phyloP scores from a whole-genome alignment of 1,139 yeast genomes.

The Taiozyma sp. region DNA sequence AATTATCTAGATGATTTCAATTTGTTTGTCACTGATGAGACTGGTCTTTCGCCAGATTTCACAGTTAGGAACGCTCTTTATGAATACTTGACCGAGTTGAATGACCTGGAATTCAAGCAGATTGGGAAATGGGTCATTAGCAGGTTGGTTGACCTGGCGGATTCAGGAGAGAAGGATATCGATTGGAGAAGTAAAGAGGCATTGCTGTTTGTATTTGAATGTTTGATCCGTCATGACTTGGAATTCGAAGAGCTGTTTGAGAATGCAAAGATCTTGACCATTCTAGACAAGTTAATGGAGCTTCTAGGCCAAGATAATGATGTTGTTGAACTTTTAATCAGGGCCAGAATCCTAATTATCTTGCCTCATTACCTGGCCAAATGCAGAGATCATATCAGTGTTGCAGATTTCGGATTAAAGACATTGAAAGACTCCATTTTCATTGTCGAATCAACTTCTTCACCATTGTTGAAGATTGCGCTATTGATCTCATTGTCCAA shows the following conservation, averaged over 20 bases:
- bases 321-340: constrained; percentile 23
- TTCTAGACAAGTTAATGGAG: constrained; percentile 9
- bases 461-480: constrained; percentile 37
- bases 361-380: constrained; percentile 56
- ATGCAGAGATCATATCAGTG: constrained; percentile 34
- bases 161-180: constrained; percentile 1
- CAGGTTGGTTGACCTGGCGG: background rate
- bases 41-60: constrained; percentile 52
- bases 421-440: constrained; percentile 35
- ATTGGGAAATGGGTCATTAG: constrained; percentile 4
- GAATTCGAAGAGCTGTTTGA: background rate
- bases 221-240: constrained; percentile 11
- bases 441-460: constrained; percentile 22
- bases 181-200: constrained; percentile 30
- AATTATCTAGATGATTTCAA: constrained; percentile 55
- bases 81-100: constrained; percentile 42
- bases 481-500: constrained; percentile 50
- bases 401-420: constrained; percentile 34
- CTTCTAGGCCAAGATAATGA: constrained; percentile 11
- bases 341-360: constrained; percentile 42
- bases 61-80: constrained; percentile 49
- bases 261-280: constrained; percentile 2
- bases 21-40: constrained; percentile 63
- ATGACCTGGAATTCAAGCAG: constrained; percentile 19
- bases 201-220: constrained; percentile 25